Evolutionary conservation across 495 filamentous ascomycete species (phyloP), one percentile per base, ranked within the genome.

Genomic region (Hypoxylon lienhwacheense): DNA sequence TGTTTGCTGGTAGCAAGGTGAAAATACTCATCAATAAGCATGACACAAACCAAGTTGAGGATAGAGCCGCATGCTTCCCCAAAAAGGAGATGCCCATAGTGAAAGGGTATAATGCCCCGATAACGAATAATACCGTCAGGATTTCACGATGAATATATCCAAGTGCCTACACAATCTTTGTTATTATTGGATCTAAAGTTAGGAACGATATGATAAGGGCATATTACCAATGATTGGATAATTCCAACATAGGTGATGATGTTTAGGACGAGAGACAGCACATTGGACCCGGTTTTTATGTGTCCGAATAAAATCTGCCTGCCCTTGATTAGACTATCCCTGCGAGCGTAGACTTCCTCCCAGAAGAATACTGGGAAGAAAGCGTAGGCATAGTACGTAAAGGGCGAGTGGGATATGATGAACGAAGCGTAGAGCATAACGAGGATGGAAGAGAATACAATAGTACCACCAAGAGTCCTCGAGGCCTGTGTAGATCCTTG

Each of bases 361-460:
- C 95, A 99, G 76, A 99, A 97, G 35, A 85, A 81, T 1, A 93
- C 83, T 0, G 95, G 92, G 68, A 97, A 99, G 57, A 92, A 77
- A 4, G 83, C 91, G 65, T 97, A 99, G 17, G 85, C 85, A 59
- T 97, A 97, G 67, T 97, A 99, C 4, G 88, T 88, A 57, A 80
- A 76, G 0, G 92, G 84, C 2, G 90, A 92, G 22, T 82, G 79
- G 28, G 95, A 91, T 47, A 90, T 76, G 47, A 84, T 71, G 33
- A 99, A 86, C 5, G 88, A 82, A 2, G 90, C 84, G 59, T 87
- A 96, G 11, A 97, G 67, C 3, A 74, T 78, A 3, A 85, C 81
- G 14, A 95, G 73, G n/a, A 87, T 63, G 0, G 91, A 88, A 0
- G 85, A 82, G 64, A 96, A 96, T 58, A 84, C 76, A 1, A 85